Evolutionary conservation across 2,329 filamentous ascomycete genomes (phyloP).

Genomic region (Xylaria multiplex): DNA sequence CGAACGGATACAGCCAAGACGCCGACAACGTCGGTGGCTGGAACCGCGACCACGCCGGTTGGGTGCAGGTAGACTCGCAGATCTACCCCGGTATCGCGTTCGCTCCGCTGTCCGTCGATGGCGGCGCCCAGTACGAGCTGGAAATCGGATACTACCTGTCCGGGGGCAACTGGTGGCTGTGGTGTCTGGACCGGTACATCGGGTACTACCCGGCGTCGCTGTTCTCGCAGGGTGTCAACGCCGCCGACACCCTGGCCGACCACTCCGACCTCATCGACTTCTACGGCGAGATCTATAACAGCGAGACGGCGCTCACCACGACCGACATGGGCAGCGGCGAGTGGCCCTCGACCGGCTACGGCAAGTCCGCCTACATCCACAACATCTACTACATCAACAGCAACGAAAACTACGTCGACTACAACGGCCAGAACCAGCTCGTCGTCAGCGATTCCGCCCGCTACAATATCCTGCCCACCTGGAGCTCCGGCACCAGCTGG

Average conservation of each 20-base stretch:
- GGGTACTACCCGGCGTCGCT: constrained; percentile 37
- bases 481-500: constrained; percentile 33
- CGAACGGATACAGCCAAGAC: constrained; percentile 32
- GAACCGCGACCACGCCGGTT: constrained; percentile 33
- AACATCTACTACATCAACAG: constrained; percentile 29
- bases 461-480: constrained; percentile 29
- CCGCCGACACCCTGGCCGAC: constrained; percentile 34
- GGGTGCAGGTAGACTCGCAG: constrained; percentile 30
- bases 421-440: constrained; percentile 33
- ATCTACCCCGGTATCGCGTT: constrained; percentile 36
- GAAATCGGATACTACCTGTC: constrained; percentile 37
- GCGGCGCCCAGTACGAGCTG: constrained; percentile 34
- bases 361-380: constrained; percentile 37
- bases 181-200: constrained; percentile 34
- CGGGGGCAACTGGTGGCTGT: constrained; percentile 37
- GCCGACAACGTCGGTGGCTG: constrained; percentile 37
- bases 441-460: constrained; percentile 29
- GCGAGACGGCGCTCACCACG: constrained; percentile 27
- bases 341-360: constrained; percentile 31
- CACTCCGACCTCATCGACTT: constrained; percentile 33
- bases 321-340: constrained; percentile 40
- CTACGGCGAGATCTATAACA: constrained; percentile 40
- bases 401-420: constrained; percentile 14
- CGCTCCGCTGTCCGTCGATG: constrained; percentile 24
- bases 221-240: constrained; percentile 31